Conservation (phyloP, 2,329 filamentous ascomycete species). For the Podosphaera fusca region DNA sequence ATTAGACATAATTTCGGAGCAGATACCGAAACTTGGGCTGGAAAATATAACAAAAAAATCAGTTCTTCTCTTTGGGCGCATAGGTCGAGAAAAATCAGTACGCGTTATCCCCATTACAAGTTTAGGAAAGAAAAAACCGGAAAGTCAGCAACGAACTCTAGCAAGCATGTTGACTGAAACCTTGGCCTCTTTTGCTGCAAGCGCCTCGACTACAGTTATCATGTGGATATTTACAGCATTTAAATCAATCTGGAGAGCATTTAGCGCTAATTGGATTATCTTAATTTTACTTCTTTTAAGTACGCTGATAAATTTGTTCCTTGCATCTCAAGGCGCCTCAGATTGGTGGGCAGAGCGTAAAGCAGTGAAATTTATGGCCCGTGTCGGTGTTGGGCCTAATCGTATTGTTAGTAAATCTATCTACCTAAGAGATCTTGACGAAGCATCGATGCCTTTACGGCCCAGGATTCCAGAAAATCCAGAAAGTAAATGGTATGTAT, state of each 20-base stretch:
- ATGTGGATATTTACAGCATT: slow-evolving; percentile 50
- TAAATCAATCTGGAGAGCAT: slow-evolving; percentile 40
- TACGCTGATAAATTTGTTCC: slow-evolving; percentile 46
- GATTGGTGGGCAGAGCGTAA: slow-evolving; percentile 72
- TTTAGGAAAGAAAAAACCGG: slow-evolving; percentile 20
- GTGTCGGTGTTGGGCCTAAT: slow-evolving; percentile 60
- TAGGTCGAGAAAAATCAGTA: slow-evolving; percentile 44
- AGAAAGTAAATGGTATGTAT: slow-evolving; percentile 27
- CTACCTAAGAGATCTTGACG: slow-evolving; percentile 60
- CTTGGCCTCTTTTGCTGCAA: slow-evolving; percentile 49
- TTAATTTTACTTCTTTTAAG: slow-evolving; percentile 46
- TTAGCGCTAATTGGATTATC: slow-evolving; percentile 53
- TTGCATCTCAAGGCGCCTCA: slow-evolving; percentile 49
- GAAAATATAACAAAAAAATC: slow-evolving; percentile 56
- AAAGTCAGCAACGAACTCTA: slow-evolving; percentile 35
- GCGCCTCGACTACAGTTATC: slow-evolving; percentile 50
- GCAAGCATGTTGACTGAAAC: slow-evolving; percentile 51
- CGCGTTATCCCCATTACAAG: slow-evolving; percentile 31
- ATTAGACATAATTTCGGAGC: slow-evolving; percentile 52
- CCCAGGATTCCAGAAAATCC: slow-evolving; percentile 6
- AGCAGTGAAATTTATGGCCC: slow-evolving; percentile 58
- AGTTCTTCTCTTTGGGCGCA: slow-evolving; percentile 54
- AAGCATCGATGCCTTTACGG: slow-evolving; percentile 21
- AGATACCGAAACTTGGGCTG: slow-evolving; percentile 50
- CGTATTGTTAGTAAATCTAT: slow-evolving; percentile 64